Base-by-base conservation (phyloP, 2,329 filamentous ascomycete genomes). In the Bipolaris cookei region DNA sequence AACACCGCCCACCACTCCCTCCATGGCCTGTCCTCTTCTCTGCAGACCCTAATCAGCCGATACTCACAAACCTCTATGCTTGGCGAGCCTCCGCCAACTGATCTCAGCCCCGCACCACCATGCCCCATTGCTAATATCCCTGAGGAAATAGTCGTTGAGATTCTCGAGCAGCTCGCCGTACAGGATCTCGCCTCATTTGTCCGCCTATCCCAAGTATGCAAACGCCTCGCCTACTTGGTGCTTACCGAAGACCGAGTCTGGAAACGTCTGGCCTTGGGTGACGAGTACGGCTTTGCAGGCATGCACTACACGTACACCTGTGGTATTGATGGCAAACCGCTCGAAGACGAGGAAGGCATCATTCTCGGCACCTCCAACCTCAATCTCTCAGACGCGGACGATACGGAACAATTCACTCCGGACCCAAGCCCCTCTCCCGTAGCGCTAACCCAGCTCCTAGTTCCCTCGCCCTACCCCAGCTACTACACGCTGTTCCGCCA, bases 231-330 rank as follows among this genome's bases (percentile, higher is more conserved):
- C 20, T 97, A 90, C 73, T 85, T 98, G 18, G 88, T 96, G 47
- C 82, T 87, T 28, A 90, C 90, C 5, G 93, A 98, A 73, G 89
- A 97, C 67, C 84, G 85, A 41, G 90, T 97, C 67, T 99, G 95
- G 93, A 91, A 88, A 57, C 84, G 86, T 16, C 78, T 97, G 4
- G 90, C 89, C 43, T 77, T 90, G 1, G 89, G 88, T 0, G 60
- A 77, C 11, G 86, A 91, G 71, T 89, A 91, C 71, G 95, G 93
- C 20, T 96, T 97, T 74, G 82, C 80, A 4, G 86, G 84, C 32
- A 97, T 98, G 91, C 88, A 91, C 72, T 94, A 95, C 77, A 80
- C 86, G 58, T 98, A 88, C 79, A 83, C 85, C 47, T 87, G 83
- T 62, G 84, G 86, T 52, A 64, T 87, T 11, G 73, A 82, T 49